A percentile compares a stretch with the other conserved stretches of the same genome.
phyloP scores from a whole-genome alignment of 257 asterid species.

The Plantago elongata region DNA sequence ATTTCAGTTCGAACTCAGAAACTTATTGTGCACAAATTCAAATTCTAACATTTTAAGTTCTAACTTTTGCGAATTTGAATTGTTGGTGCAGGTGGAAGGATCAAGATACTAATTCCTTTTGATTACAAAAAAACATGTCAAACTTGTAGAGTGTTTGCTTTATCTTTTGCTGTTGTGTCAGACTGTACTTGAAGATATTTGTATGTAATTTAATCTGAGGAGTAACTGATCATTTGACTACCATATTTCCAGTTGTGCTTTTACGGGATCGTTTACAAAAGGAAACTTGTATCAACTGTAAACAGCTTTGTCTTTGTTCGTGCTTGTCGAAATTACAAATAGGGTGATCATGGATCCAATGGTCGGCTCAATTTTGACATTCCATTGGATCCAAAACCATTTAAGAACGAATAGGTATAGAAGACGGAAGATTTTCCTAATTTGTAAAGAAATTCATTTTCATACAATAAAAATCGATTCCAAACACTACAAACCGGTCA shows the following conservation, averaged over 20 bases:
- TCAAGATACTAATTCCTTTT: background rate
- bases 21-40: background rate
- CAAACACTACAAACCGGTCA: too few species aligned
- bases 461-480: too few species aligned
- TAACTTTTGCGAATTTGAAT: background rate
- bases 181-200: background rate
- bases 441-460: too few species aligned
- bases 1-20: background rate
- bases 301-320: background rate
- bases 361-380: too few species aligned
- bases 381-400: too few species aligned
- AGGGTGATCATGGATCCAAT: too few species aligned
- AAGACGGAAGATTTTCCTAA: too few species aligned
- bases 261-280: background rate
- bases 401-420: too few species aligned
- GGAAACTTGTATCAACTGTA: background rate
- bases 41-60: background rate
- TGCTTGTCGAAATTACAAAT: background rate
- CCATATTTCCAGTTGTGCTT: background rate
- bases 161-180: background rate
- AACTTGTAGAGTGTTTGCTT: constrained; percentile 2
- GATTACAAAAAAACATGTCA: background rate
- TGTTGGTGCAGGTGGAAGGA: constrained; percentile 1
- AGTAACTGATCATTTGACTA: background rate
- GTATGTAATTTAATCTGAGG: background rate